Conservation (phyloP, 129 eudicot species). For the Chrysanthemum makinoi region DNA sequence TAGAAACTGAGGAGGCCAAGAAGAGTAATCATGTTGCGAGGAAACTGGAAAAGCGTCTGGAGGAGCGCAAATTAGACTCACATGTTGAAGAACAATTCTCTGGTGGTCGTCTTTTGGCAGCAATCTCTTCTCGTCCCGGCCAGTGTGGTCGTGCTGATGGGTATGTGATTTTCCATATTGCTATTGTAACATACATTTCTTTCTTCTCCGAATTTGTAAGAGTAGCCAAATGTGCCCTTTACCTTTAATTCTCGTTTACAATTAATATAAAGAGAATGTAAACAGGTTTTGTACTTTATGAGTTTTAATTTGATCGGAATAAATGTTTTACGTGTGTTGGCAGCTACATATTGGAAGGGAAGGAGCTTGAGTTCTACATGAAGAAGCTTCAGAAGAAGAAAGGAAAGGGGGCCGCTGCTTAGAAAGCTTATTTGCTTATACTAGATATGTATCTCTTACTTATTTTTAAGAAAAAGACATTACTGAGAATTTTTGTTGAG, state of each 20-base stretch:
- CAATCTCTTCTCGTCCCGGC: slow-evolving; percentile 89
- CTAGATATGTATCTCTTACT: slow-evolving; percentile 18
- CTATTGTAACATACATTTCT: not conserved
- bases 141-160: slow-evolving; percentile 93
- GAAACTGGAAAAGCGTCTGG: slow-evolving; percentile 65
- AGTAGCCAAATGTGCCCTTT: too few relatives aligned
- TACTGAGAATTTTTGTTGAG: slow-evolving; percentile 16
- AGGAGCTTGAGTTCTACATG: slow-evolving; percentile 40
- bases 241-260: too few relatives aligned
- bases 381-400: slow-evolving; percentile 46
- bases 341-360: slow-evolving; percentile 47
- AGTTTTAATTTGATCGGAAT: not conserved
- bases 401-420: slow-evolving; percentile 46
- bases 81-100: slow-evolving; percentile 84
- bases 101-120: slow-evolving; percentile 75
- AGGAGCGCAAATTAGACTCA: slow-evolving; percentile 63
- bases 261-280: too few relatives aligned
- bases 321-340: not conserved
- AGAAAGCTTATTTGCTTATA: slow-evolving; percentile 9
- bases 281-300: too few relatives aligned
- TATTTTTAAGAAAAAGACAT: slow-evolving; percentile 10
- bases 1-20: slow-evolving; percentile 65
- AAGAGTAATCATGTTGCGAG: slow-evolving; percentile 78
- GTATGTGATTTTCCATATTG: slow-evolving; percentile 27
- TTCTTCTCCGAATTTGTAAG: too few relatives aligned